Base-by-base conservation (phyloP, 2,329 filamentous ascomycete species). In the Beauveria brongniartii region DNA sequence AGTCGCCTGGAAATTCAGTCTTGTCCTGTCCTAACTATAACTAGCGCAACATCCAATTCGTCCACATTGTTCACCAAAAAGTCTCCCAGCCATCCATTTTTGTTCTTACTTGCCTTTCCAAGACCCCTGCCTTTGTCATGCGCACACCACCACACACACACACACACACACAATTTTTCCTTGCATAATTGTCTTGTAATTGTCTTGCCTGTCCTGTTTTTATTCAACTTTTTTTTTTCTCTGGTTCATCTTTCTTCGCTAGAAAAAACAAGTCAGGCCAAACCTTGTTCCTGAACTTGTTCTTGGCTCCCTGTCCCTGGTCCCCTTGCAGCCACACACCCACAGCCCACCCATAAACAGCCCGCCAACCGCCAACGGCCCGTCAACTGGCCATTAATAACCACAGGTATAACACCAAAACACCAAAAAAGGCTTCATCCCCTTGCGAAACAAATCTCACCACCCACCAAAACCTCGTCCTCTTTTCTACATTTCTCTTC, bases 1-100 rank as follows among this genome's bases (percentile, higher is more conserved):
- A 48, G 46, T 48, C 51, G n/a, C 51, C 24, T 20, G 16, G 26
- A 51, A 51, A 22, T 18, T 51, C 28, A 51, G 48, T 52, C 50
- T 34, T 51, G 7, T 7, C 18, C 18, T n/a, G 51, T 14, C 51
- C 22, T 43, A n/a, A n/a, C n/a, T n/a, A 3, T 22, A 22, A 22
- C 22, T 22, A 41, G 51, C 51, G 34, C 37, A 54, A 41, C 12
- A 5, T 14, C 22, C 12, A 12, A 34, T 34, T 34, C 30, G 30
- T 34, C 30, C 30, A 34, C 34, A n/a, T 24, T 20, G n/a, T 12
- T 34, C 9, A 54, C 34, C 1, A 26, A 26, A 44, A 26, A 26
- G n/a, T 22, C 40, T 20, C 53, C 53, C 53, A 55, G 53, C 53
- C 53, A 55, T 56, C 43, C 51, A 30, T 55, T 55, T 43, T 46